Conservation (phyloP, 345 rosid genomes). For the Eucalyptus curtisii region DNA sequence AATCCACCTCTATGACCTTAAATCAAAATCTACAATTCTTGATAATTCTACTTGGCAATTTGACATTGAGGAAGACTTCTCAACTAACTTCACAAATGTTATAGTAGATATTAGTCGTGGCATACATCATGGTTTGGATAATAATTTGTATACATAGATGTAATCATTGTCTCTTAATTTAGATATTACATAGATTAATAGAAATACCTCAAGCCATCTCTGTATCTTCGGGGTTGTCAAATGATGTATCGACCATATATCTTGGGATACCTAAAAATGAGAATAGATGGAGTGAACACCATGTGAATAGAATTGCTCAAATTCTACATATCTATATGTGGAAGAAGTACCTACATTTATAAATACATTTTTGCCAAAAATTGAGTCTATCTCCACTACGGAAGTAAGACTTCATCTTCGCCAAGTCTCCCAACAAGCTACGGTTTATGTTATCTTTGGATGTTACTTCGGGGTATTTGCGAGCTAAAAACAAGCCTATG, state of each 20-base stretch:
- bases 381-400: not conserved
- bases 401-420: not conserved
- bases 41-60: not conserved
- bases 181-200: no score
- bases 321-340: not conserved
- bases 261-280: not conserved
- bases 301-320: not conserved
- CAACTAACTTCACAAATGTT: not conserved
- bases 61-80: not conserved
- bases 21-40: not conserved
- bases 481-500: not conserved
- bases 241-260: not conserved
- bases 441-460: not conserved
- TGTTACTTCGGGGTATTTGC: rapidly evolving
- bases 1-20: not conserved
- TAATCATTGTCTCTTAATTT: no score
- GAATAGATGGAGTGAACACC: not conserved
- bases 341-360: not conserved
- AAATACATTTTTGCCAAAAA: not conserved
- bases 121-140: not conserved
- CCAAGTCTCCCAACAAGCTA: not conserved
- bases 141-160: not conserved
- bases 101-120: no score
- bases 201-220: not conserved
- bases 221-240: rapidly evolving